Conservation (phyloP, 1,284 basidiomycete genomes). For the Anthracocystis setariae region DNA sequence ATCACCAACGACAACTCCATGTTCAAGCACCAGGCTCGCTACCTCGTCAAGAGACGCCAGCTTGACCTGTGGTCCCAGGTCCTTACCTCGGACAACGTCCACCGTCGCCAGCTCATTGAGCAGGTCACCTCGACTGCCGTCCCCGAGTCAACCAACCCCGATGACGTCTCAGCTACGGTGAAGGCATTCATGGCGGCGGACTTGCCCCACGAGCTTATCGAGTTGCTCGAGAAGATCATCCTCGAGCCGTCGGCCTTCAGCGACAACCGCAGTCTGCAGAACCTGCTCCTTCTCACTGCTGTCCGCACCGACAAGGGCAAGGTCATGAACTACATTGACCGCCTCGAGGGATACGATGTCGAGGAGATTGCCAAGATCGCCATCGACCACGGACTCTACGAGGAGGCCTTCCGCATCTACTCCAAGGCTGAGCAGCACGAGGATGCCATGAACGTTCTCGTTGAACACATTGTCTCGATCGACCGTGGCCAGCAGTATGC, state of each 20-base stretch:
- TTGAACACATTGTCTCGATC: slow-evolving; percentile 97
- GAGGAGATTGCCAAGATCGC: slow-evolving; percentile 97
- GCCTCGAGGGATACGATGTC: slow-evolving; percentile 92
- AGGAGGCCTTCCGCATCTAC: slow-evolving; percentile 81
- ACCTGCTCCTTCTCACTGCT: slow-evolving; percentile 91
- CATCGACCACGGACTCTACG: slow-evolving; percentile 92
- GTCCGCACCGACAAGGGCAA: slow-evolving; percentile 98
- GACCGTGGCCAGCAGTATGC: slow-evolving; percentile 97
- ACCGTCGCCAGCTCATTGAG: slow-evolving; percentile 93
- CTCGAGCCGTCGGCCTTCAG: slow-evolving; percentile 96
- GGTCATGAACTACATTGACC: slow-evolving; percentile 98
- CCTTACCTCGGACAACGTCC: slow-evolving; percentile 85
- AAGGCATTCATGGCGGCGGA: slow-evolving; percentile 98
- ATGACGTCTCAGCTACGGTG: slow-evolving; percentile 98
- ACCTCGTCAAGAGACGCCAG: slow-evolving; percentile 94
- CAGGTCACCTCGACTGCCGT: slow-evolving; percentile 85
- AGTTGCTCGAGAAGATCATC: slow-evolving; percentile 98
- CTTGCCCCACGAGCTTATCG: slow-evolving; percentile 95
- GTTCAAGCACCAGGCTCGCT: slow-evolving; percentile 99
- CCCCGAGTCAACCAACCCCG: slow-evolving; percentile 96
- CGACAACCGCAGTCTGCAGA: slow-evolving; percentile 78
- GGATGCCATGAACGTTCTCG: slow-evolving; percentile 94
- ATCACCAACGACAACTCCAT: slow-evolving; percentile 99
- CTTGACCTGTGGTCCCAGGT: slow-evolving; percentile 98
- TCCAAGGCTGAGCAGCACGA: slow-evolving; percentile 65